Evolutionary conservation across 176 grass and related monocot species (phyloP).

Genomic region (Zizania latifolia): DNA sequence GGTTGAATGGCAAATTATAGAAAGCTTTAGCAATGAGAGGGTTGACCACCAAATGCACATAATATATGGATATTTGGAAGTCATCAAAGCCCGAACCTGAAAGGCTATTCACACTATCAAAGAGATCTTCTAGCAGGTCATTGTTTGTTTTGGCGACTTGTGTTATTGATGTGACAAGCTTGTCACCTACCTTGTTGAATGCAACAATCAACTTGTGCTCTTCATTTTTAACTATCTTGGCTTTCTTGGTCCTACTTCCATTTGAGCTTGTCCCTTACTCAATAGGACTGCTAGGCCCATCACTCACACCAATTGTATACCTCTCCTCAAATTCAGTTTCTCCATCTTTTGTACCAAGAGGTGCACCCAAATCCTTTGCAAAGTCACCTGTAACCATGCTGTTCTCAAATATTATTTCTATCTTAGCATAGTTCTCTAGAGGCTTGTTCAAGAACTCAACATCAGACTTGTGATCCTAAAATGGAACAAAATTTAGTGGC

Average conservation of each 20-base stretch:
- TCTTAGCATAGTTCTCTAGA: neutral
- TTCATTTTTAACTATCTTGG: neutral
- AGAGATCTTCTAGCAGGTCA: too few relatives aligned
- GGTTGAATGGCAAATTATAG: too few relatives aligned
- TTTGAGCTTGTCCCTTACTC: neutral
- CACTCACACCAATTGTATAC: too few relatives aligned
- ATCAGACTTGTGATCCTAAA: neutral
- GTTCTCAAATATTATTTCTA: neutral
- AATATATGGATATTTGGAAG: too few relatives aligned
- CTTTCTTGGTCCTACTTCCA: neutral
- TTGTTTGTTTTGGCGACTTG: too few relatives aligned
- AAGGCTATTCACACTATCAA: too few relatives aligned
- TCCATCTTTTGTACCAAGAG: neutral
- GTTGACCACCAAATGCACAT: too few relatives aligned
- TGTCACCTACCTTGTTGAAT: neutral
- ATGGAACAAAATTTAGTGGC: too few relatives aligned
- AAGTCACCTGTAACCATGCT: neutral
- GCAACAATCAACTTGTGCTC: neutral
- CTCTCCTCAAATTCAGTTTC: neutral
- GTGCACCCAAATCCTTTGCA: neutral
- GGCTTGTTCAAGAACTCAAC: neutral
- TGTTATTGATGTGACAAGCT: neutral
- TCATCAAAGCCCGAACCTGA: too few relatives aligned
- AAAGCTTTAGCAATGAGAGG: too few relatives aligned
- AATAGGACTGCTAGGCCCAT: too few relatives aligned